These are phyloP conservation scores for Backusella circina DNA, from an alignment of 192 early-diverging fungal species.

Conservation along the genomic window DNA sequence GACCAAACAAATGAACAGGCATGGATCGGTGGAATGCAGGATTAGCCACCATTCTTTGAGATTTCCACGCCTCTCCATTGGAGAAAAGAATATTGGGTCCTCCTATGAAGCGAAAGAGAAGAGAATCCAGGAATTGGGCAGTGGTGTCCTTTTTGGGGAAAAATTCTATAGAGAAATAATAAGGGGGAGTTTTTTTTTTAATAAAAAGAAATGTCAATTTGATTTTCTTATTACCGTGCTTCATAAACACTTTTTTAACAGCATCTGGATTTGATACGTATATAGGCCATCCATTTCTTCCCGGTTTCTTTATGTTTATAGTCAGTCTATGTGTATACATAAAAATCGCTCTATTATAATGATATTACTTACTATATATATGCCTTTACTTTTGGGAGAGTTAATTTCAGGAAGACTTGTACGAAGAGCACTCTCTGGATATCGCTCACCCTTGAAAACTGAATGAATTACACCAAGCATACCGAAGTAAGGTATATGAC, in stretches of 20 bases:
- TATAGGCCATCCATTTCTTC: neutral
- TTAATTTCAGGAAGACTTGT: neutral
- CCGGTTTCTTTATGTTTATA: neutral
- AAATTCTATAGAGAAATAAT: neutral
- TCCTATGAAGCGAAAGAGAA: neutral
- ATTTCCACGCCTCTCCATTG: constrained; percentile 3
- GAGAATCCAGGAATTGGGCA: neutral
- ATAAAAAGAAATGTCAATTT: neutral
- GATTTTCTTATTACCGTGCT: neutral
- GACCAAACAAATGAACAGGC: constrained; percentile 16
- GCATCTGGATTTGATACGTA: neutral
- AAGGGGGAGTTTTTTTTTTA: neutral
- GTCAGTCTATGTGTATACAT: neutral
- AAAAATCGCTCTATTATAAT: neutral
- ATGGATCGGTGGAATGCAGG: constrained; percentile 19
- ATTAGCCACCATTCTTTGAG: neutral
- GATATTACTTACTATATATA: neutral
- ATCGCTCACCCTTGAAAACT: neutral
- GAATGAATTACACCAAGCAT: neutral
- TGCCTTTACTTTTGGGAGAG: neutral
- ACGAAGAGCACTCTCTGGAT: too few species aligned
- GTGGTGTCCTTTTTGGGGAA: neutral
- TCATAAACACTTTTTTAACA: neutral
- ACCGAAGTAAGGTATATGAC: neutral
- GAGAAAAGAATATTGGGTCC: neutral